Evolutionary conservation across 2,329 filamentous ascomycete species (phyloP), one percentile per base, ranked within the genome.

Genomic region (Teratosphaeria viscida): DNA sequence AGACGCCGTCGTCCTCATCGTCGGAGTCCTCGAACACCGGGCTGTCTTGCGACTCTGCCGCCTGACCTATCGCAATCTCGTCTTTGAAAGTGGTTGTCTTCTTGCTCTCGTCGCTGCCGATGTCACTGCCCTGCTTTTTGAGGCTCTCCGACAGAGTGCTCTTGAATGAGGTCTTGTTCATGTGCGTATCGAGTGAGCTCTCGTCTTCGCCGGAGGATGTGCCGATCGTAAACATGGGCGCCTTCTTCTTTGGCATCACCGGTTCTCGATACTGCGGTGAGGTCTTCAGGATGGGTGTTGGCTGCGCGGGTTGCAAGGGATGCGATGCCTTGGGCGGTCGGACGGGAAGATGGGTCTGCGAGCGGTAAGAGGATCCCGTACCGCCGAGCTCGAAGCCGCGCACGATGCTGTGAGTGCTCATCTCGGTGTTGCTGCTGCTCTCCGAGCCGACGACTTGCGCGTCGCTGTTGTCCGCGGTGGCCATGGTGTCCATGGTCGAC

Each of bases 1-100:
- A 89, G 35, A 90, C 81, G 1, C 43, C 43, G 14, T 87, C 86
- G 54, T 80, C 79, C 32, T 68, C 63, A 27, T 76, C 76, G 19
- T 84, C 82, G 58, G 85, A 83, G 16, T 78, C 82, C 63, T 83
- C 82, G 59, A 83, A 82, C 35, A 82, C 83, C 32, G 80, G 81
- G 60, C 84, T 79, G 63, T 84, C 82, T 54, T 79, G 78, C 59
- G 88, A 87, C 7, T 84, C 86, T 27, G 66, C 66, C 7, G 67
- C 64, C 56, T 63, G 55, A 60, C 84, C 82, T 16, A 85, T 86
- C 49, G 82, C 81, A 54, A 92, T 82, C 64, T 91, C 84, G 67
- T 89, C 87, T 75, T 85, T 87, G 73, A 96, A 94, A 0, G 90
- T 91, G 0, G 90, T 83, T 60, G 87, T 84, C 80, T 95, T 96